Base-by-base conservation (phyloP, 2,329 filamentous ascomycete species). In the Chrysosphaeria jannelii region DNA sequence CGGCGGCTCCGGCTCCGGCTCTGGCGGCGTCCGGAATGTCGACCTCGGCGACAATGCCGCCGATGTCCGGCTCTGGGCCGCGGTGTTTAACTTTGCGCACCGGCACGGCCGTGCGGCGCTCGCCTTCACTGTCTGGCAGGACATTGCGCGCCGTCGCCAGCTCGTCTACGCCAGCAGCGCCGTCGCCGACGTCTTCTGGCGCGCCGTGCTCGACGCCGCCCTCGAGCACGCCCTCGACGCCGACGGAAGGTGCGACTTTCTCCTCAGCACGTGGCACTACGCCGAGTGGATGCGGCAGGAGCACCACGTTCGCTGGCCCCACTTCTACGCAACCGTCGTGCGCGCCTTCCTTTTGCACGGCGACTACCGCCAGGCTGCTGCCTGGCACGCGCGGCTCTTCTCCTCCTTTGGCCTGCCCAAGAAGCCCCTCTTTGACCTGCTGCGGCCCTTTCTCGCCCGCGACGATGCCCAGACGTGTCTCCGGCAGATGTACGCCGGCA, bases 361-460 rank as follows among this genome's bases (percentile, higher is more conserved):
- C 14, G 37, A 46, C 20, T 45, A 43, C 23, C 36, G 39, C 2
- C 35, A 41, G 21, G 48, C 43, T 6, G 26, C 53, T 21, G 38
- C 39, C 14, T 60, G 56, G 54, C 53, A 60, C 30, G 19, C 49
- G 4, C 44, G 40, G 5, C 35, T 61, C 11, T 40, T 38, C 15
- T 39, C 46, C 4, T 40, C 36, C 8, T 54, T 56, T 29, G 42
- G 43, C 6, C 45, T 51, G 2, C 38, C 40, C 1, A 32, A 39
- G 13, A 38, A 44, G 3, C 42, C 42, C 10, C 52, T 60, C 26
- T 37, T 41, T 13, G 34, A 35, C 11, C 33, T 57, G 10, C 30
- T 51, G 27, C 36, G 43, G 33, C 27, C 33, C 8, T 56, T 51
- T 21, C 43, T 47, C 18, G 6, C 14, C 13, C 9, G 19, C 19